Evolutionary conservation across 805 yeast genomes (phyloP).

Genomic region (Candida morakotiae): DNA sequence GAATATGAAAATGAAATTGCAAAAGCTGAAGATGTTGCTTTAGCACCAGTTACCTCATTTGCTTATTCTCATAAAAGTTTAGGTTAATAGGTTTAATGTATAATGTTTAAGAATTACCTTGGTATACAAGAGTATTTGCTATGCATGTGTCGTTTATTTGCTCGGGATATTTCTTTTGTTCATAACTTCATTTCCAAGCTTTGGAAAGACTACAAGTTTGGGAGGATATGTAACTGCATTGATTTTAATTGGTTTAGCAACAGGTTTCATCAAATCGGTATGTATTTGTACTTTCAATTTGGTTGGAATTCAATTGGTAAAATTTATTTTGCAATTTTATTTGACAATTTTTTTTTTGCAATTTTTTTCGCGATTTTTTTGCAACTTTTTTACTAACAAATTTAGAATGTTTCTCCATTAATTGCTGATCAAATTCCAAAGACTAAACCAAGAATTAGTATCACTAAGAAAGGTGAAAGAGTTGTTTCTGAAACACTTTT

Average conservation of each 20-base stretch:
- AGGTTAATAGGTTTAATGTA: slow-evolving; percentile 7
- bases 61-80: slow-evolving; percentile 12
- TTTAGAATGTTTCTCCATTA: slow-evolving; percentile 70
- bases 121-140: slow-evolving; percentile 61
- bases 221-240: slow-evolving; percentile 61
- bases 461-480: slow-evolving; percentile 36
- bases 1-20: slow-evolving; percentile 27
- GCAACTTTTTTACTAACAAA: no score
- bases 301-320: no score
- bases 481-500: slow-evolving; percentile 57
- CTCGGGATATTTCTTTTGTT: slow-evolving; percentile 61
- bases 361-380: no score
- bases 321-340: no score
- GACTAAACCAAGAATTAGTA: slow-evolving; percentile 34
- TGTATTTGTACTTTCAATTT: no score
- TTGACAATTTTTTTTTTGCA: no score
- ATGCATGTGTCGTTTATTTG: slow-evolving; percentile 56
- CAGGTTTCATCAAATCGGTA: slow-evolving; percentile 80
- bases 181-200: slow-evolving; percentile 64
- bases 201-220: slow-evolving; percentile 43
- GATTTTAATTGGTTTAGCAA: slow-evolving; percentile 65
- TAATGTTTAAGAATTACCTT: background rate
- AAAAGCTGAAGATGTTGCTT: slow-evolving; percentile 7
- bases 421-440: slow-evolving; percentile 60
- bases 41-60: slow-evolving; percentile 17